phyloP scores from a whole-genome alignment of 179 eudicot species.

The Patellifolia procumbens region DNA sequence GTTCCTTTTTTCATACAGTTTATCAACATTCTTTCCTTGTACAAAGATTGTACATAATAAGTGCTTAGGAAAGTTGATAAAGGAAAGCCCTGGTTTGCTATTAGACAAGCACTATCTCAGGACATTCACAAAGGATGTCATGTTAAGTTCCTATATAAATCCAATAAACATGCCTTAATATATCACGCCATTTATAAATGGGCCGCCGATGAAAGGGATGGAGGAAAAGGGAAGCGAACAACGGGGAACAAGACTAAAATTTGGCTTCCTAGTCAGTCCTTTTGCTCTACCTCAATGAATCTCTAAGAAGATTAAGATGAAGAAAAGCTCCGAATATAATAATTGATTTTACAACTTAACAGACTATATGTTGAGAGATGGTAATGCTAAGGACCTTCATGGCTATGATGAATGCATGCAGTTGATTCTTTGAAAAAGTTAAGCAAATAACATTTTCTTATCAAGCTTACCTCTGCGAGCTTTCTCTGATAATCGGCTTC shows the following conservation, averaged over 20 bases:
- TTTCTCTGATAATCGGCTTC: slow-evolving; percentile 80
- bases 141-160: too few relatives aligned
- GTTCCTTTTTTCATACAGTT: too few relatives aligned
- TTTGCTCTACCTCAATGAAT: neutral
- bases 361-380: too few relatives aligned
- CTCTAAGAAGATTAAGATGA: neutral
- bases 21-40: neutral
- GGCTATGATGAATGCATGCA: neutral
- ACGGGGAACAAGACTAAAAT: neutral
- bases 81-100: neutral
- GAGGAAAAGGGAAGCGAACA: neutral
- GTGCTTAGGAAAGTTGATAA: neutral
- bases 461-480: slow-evolving; percentile 64
- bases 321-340: too few relatives aligned
- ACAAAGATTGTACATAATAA: neutral
- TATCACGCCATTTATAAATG: neutral
- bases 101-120: neutral
- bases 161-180: too few relatives aligned
- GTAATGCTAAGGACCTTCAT: neutral
- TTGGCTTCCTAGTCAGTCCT: neutral
- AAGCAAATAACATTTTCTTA: neutral
- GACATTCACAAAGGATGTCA: neutral
- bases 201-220: neutral
- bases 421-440: neutral
- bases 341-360: too few relatives aligned